These are phyloP conservation scores for Heliamphora pulchella DNA, from an alignment of 179 eudicot species.

Conservation along the genomic window DNA sequence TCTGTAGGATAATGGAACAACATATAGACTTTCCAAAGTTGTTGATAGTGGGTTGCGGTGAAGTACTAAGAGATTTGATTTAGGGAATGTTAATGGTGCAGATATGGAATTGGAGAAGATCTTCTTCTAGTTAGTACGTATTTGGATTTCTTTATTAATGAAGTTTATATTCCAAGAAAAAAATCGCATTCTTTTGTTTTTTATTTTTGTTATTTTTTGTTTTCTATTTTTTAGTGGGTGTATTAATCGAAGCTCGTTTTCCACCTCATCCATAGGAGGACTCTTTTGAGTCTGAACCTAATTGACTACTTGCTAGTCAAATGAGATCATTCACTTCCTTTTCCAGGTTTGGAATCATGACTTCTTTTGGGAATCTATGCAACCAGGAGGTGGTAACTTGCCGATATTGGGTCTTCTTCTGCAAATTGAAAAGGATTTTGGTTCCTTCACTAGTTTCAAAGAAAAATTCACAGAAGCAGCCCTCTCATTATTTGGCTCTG, in stretches of 20 bases:
- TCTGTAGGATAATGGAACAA: no score
- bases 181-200: neutral
- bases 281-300: slow-evolving; percentile 2
- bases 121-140: no score
- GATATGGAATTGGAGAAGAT: no score
- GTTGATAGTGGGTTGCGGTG: no score
- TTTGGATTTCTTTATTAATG: neutral
- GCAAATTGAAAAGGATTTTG: slow-evolving; percentile 90
- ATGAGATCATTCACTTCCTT: slow-evolving; percentile 5
- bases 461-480: slow-evolving; percentile 73
- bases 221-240: neutral
- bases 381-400: slow-evolving; percentile 82
- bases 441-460: slow-evolving; percentile 59
- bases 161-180: neutral
- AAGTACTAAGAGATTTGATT: no score
- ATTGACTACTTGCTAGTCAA: neutral
- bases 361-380: slow-evolving; percentile 98
- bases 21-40: no score
- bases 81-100: no score
- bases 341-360: slow-evolving; percentile 93
- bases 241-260: neutral
- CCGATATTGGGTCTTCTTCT: slow-evolving; percentile 68
- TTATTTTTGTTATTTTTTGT: neutral
- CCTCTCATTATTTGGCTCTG: slow-evolving; percentile 71
- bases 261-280: neutral